A percentile compares a stretch with the other conserved stretches of the same genome.
These are phyloP conservation scores for Paramecium caudatum DNA, from an alignment of 73 alveolate species.

Conservation along the genomic window DNA sequence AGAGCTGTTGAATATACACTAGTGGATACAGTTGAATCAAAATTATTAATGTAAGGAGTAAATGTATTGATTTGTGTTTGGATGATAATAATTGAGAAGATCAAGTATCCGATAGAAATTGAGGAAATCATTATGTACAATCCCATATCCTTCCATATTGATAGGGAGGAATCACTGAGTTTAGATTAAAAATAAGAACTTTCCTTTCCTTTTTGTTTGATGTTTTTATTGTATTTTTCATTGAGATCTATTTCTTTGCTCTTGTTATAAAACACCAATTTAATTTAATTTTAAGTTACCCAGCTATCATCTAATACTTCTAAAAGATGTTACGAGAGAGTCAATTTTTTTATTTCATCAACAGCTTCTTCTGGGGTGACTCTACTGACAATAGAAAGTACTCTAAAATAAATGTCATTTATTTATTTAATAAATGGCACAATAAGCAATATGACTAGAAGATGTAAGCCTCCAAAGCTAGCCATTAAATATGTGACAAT, in stretches of 20 bases:
- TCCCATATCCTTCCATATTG: conserved; percentile 64
- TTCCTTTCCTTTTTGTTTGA: conserved; percentile 30
- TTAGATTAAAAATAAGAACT: conserved; percentile 18
- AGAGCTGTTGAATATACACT: conserved; percentile 5
- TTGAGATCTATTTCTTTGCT: conserved; percentile 30
- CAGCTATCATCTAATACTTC: conserved; percentile 40
- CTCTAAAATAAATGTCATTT: conserved; percentile 39
- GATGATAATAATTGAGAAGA: conserved; percentile 35
- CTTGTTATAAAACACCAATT: conserved; percentile 46
- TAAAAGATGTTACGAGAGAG: conserved; percentile 31
- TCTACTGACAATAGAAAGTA: conserved; percentile 9
- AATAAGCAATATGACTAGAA: conserved; percentile 14
- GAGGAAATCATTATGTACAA: conserved; percentile 47
- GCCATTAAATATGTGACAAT: conserved; percentile 29
- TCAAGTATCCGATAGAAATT: conserved; percentile 57
- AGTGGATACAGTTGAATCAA: conserved; percentile 13
- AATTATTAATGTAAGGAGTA: background rate
- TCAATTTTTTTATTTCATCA: conserved; percentile 60
- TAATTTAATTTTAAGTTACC: conserved; percentile 39
- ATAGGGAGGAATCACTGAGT: conserved; percentile 38
- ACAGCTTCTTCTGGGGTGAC: conserved; percentile 40
- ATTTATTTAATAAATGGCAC: conserved; percentile 51
- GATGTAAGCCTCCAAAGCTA: conserved; percentile 35
- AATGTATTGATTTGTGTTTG: conserved; percentile 45
- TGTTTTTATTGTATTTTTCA: conserved; percentile 29